A percentile compares a stretch with the other conserved stretches of the same genome.
Evolutionary conservation across 2,329 filamentous ascomycete genomes (phyloP).

Genomic region (Monosporascus sp.): DNA sequence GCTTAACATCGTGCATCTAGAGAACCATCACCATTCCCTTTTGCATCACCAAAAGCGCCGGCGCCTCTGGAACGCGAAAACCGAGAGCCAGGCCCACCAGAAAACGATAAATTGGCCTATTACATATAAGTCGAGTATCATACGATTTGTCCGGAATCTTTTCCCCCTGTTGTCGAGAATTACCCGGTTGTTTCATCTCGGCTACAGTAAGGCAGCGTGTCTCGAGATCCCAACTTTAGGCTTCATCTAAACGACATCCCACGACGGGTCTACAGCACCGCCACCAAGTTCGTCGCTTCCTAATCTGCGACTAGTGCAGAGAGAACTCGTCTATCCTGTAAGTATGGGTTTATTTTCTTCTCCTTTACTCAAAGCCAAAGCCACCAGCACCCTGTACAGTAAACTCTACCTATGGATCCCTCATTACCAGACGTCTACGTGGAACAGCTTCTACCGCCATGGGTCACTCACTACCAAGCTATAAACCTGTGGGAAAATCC

Average conservation of each 20-base stretch:
- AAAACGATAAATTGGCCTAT: neutral
- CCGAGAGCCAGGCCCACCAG: neutral
- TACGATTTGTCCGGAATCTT: neutral
- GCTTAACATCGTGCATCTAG: neutral
- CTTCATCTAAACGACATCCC: neutral
- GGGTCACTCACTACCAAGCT: neutral
- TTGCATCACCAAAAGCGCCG: neutral
- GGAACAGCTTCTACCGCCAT: neutral
- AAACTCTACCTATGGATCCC: neutral
- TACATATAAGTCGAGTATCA: neutral
- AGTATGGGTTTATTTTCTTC: neutral
- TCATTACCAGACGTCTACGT: neutral
- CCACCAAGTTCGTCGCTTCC: neutral
- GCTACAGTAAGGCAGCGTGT: neutral
- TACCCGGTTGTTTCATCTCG: neutral
- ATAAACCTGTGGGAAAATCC: constrained; percentile 3
- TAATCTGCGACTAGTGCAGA: neutral
- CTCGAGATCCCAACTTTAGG: neutral
- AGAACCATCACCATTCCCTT: neutral
- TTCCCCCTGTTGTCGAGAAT: neutral
- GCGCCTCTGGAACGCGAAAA: neutral
- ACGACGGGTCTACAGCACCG: neutral
- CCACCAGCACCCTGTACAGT: no score
- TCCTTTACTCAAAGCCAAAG: neutral
- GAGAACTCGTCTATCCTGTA: neutral